phyloP scores from a whole-genome alignment of 2,329 filamentous ascomycete genomes.

The Ceratocystis diversiconidia region DNA sequence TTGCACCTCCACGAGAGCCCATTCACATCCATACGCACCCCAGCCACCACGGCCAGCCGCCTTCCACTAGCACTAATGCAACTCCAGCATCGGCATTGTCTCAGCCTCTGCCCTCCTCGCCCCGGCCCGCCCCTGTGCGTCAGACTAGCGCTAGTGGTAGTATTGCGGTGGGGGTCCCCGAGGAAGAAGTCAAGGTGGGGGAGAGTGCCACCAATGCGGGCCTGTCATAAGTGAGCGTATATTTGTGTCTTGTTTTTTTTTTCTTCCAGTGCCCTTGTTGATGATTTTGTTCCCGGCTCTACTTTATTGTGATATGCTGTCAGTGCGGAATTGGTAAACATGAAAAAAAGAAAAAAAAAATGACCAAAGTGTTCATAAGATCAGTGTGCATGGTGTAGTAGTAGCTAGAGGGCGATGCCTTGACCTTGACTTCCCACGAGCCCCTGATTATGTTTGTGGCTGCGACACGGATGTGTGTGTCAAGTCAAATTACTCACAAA shows the following conservation, averaged over 20 bases:
- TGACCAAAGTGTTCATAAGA: neutral
- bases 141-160: conserved; percentile 32
- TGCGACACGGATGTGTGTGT: neutral
- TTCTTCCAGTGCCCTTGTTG: neutral
- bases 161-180: conserved; percentile 40
- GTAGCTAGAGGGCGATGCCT: too few species aligned
- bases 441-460: neutral
- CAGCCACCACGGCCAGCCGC: conserved; percentile 28
- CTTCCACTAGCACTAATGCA: neutral
- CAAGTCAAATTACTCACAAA: neutral
- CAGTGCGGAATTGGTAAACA: neutral
- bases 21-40: neutral
- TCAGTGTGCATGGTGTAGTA: too few species aligned
- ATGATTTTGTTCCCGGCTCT: neutral
- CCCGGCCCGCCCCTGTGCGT: conserved; percentile 30
- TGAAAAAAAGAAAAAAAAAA: neutral
- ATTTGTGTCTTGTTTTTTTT: neutral
- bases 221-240: conserved; percentile 16
- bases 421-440: neutral
- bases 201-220: conserved; percentile 45
- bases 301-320: neutral
- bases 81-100: neutral
- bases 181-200: conserved; percentile 46
- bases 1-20: conserved; percentile 18
- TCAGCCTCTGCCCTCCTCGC: conserved; percentile 23